Evolutionary conservation across 75 land plant species (phyloP).

Genomic region (Picea sitchensis): DNA sequence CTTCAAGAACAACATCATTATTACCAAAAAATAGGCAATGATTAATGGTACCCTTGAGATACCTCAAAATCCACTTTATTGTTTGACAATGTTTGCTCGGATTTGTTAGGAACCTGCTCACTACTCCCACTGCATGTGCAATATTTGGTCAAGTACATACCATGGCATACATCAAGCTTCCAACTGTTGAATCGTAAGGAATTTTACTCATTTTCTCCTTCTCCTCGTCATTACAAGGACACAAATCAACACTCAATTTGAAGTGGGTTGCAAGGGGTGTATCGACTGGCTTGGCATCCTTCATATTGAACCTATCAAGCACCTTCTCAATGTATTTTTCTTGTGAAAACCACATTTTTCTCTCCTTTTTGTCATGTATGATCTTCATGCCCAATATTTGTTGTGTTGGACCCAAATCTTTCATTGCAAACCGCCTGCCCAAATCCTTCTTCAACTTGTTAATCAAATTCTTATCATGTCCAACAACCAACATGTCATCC

Average conservation of each 20-base stretch:
- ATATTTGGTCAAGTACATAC: conserved; percentile 13
- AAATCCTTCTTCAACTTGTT: conserved; percentile 11
- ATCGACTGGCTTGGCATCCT: conserved; percentile 14
- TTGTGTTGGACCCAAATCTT: conserved; percentile 18
- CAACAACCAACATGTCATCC: conserved; percentile 25
- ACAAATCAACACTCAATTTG: conserved; percentile 9
- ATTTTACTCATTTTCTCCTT: conserved; percentile 13
- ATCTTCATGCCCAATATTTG: conserved; percentile 24
- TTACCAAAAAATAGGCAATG: conserved; percentile 7
- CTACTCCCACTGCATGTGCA: conserved; percentile 16
- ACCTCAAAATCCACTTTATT: conserved; percentile 14
- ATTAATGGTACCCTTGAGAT: conserved; percentile 15
- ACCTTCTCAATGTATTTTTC: not conserved
- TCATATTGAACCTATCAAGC: conserved; percentile 11
- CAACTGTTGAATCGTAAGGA: conserved; percentile 9
- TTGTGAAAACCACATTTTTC: conserved; percentile 13
- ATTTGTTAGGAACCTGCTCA: conserved; percentile 16
- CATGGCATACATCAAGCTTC: conserved; percentile 20
- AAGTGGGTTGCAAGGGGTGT: conserved; percentile 13
- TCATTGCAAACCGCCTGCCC: conserved; percentile 16
- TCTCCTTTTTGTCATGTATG: not conserved
- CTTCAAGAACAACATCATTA: not conserved
- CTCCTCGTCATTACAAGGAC: conserved; percentile 10
- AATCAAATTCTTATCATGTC: conserved; percentile 9
- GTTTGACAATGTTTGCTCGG: conserved; percentile 16